phyloP scores from a whole-genome alignment of 257 asterid genomes.

The Nicotiana paniculata region DNA sequence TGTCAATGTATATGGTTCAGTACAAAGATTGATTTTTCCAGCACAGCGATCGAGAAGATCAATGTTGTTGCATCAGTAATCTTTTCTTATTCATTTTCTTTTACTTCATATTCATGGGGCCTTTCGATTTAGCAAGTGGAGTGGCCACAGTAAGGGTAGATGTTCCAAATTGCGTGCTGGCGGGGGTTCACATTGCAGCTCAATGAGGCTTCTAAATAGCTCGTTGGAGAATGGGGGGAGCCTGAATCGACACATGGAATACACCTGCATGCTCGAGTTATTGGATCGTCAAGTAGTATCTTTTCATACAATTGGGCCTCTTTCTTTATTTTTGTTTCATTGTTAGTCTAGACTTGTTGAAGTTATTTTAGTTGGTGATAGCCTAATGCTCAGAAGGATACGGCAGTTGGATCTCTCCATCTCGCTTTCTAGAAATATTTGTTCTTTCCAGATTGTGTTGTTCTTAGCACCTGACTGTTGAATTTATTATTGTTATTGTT shows the following conservation, averaged over 20 bases:
- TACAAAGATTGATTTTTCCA: slow-evolving; percentile 6
- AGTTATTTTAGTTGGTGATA: slow-evolving; percentile 23
- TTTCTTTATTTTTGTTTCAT: slow-evolving; percentile 14
- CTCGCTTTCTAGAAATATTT: slow-evolving; percentile 24
- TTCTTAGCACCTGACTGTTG: slow-evolving; percentile 32
- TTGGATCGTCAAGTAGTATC: slow-evolving; percentile 5
- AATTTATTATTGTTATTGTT: slow-evolving; percentile 30
- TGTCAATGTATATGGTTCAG: slow-evolving; percentile 7
- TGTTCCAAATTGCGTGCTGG: not conserved
- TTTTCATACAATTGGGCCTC: slow-evolving; percentile 20
- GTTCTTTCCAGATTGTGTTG: slow-evolving; percentile 23
- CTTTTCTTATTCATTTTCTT: slow-evolving; percentile 12
- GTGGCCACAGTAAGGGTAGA: slow-evolving; percentile 12
- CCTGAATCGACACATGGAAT: not conserved
- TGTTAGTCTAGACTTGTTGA: slow-evolving; percentile 19
- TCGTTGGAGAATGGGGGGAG: not conserved
- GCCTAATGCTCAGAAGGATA: slow-evolving; percentile 20
- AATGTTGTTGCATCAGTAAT: slow-evolving; percentile 22
- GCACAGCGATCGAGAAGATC: slow-evolving; percentile 12
- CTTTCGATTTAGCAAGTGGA: slow-evolving; percentile 15
- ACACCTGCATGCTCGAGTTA: slow-evolving; percentile 2
- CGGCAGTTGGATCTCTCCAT: slow-evolving; percentile 20
- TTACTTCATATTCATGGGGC: slow-evolving; percentile 22
- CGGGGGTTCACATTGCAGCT: slow-evolving; percentile 11
- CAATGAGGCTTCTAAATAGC: slow-evolving; percentile 5